Evolutionary conservation across 352 stramenopile species (phyloP), one percentile per base, ranked within the genome.

Genomic region (Phytophthora syringae): DNA sequence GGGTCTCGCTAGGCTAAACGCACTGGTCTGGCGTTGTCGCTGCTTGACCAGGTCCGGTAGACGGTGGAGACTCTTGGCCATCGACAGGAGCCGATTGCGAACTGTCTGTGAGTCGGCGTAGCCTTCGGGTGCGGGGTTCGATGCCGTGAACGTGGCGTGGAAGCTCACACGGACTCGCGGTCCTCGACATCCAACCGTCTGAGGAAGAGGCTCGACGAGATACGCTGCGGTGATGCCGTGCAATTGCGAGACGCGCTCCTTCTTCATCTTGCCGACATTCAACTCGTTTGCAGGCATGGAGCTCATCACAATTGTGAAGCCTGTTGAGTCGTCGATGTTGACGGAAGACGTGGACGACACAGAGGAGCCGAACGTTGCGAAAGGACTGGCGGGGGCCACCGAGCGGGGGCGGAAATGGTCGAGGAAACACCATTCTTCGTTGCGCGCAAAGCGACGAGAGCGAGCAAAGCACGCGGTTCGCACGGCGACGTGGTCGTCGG

Each of bases 391-490:
- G 1, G 44, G 20, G 1, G 54, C 24, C 5, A 62, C 39, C 2
- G 53, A 48, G 16, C 60, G 44, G 20, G 63, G 52, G 18, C 64
- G 65, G 27, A 80, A 82, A 18, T 74, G 64, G 25, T 83, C 68
- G 18, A 86, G 68, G 16, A 79, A 86, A 21, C 72, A 83, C 75
- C 75, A 84, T 21, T 84, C 65, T 59, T 86, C 74, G 25, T 84
- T 82, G 11, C 62, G 65, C 7, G 55, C 61, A 24, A 83, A 72
- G 2, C 69, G 27, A 0, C 67, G 75, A 11, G 76, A 80, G 10
- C 65, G 67, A 22, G 67, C 56, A 24, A 82, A 87, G 21, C 57
- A 77, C 5, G 63, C 70, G 0, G 78, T 84, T 47, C 79, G 79
- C 28, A 87, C 76, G 16, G 66, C 51, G 5, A 83, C 50, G 15